Conservation (phyloP, 1,139 yeast genomes). For the Saccharomyces hybrid region DNA sequence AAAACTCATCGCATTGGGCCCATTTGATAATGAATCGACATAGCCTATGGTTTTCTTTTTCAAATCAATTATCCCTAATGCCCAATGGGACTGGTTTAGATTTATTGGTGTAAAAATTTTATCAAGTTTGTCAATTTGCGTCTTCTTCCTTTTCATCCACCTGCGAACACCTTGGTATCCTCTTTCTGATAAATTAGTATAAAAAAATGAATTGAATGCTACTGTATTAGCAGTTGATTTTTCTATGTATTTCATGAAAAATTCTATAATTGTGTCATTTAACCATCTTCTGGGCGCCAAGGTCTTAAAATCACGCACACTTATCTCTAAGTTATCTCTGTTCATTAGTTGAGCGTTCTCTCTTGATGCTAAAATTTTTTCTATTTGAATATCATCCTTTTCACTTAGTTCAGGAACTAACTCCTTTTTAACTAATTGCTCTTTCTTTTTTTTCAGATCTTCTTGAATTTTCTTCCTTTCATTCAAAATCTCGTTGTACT, state of each 20-base stretch:
- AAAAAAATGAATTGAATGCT: constrained; percentile 85
- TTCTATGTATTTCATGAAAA: constrained; percentile 56
- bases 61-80: constrained; percentile 72
- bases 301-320: constrained; percentile 60
- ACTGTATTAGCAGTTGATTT: constrained; percentile 36
- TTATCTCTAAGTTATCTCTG: constrained; percentile 50
- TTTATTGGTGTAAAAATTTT: constrained; percentile 78
- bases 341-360: constrained; percentile 35
- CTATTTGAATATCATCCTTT: constrained; percentile 34
- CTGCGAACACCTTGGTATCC: constrained; percentile 80
- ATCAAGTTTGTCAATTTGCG: constrained; percentile 56
- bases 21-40: constrained; percentile 59
- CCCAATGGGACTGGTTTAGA: constrained; percentile 84
- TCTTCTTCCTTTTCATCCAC: constrained; percentile 84
- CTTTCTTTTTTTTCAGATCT: constrained; percentile 32
- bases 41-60: constrained; percentile 50
- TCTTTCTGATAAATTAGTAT: constrained; percentile 54
- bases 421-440: constrained; percentile 23
- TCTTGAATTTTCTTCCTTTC: constrained; percentile 37
- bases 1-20: constrained; percentile 45
- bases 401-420: constrained; percentile 29
- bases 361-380: constrained; percentile 33
- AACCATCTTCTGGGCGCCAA: constrained; percentile 72
- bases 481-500: constrained; percentile 37
- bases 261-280: constrained; percentile 85